Base-by-base conservation (phyloP, 495 filamentous ascomycete species). In the Hypoxylon lienhwacheense region DNA sequence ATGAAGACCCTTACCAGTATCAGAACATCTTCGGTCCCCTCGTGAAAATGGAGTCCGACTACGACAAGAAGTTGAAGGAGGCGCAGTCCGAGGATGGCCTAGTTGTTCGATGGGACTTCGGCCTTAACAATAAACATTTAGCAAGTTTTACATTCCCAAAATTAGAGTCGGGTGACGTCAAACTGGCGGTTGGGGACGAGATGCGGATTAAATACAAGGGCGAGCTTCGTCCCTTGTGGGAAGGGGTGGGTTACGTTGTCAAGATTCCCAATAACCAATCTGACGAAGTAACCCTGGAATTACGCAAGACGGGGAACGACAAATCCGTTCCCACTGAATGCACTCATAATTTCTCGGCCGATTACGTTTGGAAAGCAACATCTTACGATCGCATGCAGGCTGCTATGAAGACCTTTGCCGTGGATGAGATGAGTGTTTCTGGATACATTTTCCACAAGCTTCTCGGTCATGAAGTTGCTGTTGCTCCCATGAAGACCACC, bases 221-320 rank as follows among this genome's bases (percentile, higher is more conserved):
- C 53, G 93, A 97, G 71, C 78, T 99, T 32, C 89, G 95, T 15
- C 78, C 90, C 22, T 85, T 91, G 53, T 99, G 93, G 93, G 93
- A 99, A 66, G 93, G 93, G 16, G 95, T 99, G 19, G 93, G 93
- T 44, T 99, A 99, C 70, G 93, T 99, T 43, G 91, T 97, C 73
- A 99, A 99, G 73, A 97, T 99, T 54, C 93, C 93, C 5, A 97
- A 99, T 77, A 97, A 97, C 70, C 90, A 96, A 74, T 96, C 91
- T 11, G 95, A 99, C 61, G 95, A 99, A 66, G 93, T 99, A 40
- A 93, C 90, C 10, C 87, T 99, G 42, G 93, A 99, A 66, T 75
- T 99, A 60, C 87, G 93, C 22, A 77, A 77, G 61, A 74, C 76
- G 0, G 69, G 68, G 28, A 86, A 90, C 55, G 90, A 97, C 70